Conservation (phyloP, 108 stramenopile species). For the Nitzschia palea region DNA sequence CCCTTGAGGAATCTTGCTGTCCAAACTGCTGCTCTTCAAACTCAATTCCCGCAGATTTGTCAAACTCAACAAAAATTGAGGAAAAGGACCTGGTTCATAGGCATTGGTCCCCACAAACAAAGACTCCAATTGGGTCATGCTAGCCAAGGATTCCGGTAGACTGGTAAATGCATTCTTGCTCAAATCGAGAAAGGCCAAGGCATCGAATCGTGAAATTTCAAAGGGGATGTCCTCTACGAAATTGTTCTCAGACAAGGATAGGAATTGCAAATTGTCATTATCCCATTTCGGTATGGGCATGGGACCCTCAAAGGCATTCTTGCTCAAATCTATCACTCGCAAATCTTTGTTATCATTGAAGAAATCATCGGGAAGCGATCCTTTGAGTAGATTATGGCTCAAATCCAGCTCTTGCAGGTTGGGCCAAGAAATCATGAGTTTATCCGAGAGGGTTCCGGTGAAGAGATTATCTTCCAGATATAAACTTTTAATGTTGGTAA, state of each 20-base stretch:
- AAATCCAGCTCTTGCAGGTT: constrained; percentile 16
- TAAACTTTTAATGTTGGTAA: constrained; percentile 1
- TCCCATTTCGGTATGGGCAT: constrained; percentile 31
- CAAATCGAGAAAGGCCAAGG: constrained; percentile 21
- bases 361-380: constrained; percentile 17
- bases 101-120: constrained; percentile 25
- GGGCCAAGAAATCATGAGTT: constrained; percentile 2
- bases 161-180: constrained; percentile 11
- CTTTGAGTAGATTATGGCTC: constrained; percentile 9
- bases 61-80: constrained; percentile 21
- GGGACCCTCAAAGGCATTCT: constrained; percentile 37
- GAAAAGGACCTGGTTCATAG: constrained; percentile 5
- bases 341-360: constrained; percentile 1
- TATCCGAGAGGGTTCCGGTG: constrained; percentile 4
- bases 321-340: not conserved
- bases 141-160: constrained; percentile 8
- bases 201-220: not conserved
- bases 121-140: constrained; percentile 12
- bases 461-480: constrained; percentile 17
- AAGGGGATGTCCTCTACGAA: constrained; percentile 31
- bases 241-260: constrained; percentile 23
- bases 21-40: constrained; percentile 6
- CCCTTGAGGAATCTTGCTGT: constrained; percentile 25
- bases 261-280: constrained; percentile 28
- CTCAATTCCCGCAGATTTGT: constrained; percentile 31